Evolutionary conservation across 345 rosid genomes (phyloP).

Genomic region (Citrus cavaleriei): DNA sequence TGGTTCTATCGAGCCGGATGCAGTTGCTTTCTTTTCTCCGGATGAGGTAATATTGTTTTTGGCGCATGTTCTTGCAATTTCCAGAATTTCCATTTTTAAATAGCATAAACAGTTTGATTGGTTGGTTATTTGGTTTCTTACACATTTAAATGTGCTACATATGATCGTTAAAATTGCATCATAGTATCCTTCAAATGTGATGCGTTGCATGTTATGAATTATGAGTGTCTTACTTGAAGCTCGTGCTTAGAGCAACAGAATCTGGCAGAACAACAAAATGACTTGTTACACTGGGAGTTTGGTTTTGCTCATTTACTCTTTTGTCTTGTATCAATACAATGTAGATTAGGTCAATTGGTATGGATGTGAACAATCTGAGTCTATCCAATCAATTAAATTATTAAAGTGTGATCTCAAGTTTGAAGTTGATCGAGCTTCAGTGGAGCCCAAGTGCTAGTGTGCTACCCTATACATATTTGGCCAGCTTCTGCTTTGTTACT

Average conservation of each 20-base stretch:
- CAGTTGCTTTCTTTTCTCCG: conserved; percentile 93
- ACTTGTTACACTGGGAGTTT: not conserved
- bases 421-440: not conserved
- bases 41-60: conserved; percentile 63
- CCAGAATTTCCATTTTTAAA: not conserved
- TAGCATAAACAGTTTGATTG: not conserved
- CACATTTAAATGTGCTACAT: not conserved
- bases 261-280: not conserved
- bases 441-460: not conserved
- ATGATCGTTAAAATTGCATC: not conserved
- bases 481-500: conserved; percentile 1
- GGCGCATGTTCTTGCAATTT: not conserved
- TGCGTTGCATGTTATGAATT: not conserved
- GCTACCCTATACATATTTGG: not conserved
- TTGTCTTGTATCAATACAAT: not conserved
- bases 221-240: not conserved
- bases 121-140: not conserved
- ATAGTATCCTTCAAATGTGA: not conserved
- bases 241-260: not conserved
- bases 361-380: not conserved
- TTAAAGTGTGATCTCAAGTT: not conserved
- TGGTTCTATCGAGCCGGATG: conserved; percentile 85
- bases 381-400: not conserved
- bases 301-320: not conserved
- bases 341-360: not conserved